Conservation (phyloP, 768 basidiomycete genomes). For the Mycena vulgaris region DNA sequence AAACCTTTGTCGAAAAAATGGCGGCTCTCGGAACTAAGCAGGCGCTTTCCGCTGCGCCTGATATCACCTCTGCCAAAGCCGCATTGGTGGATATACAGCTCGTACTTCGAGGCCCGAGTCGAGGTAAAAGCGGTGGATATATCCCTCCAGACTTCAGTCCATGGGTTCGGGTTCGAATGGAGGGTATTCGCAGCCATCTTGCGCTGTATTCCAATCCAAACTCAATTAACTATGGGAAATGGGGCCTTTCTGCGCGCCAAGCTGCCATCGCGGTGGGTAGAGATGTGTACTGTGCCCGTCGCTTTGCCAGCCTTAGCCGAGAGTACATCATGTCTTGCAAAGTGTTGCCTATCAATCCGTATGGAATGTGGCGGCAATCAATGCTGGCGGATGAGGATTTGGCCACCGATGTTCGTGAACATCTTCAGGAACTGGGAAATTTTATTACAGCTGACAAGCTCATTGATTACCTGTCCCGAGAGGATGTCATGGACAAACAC, state of each 20-base stretch:
- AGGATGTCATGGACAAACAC: too few relatives aligned
- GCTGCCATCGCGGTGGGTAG: too few relatives aligned
- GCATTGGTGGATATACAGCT: constrained; percentile 21
- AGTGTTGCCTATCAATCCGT: constrained; percentile 33
- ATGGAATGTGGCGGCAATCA: constrained; percentile 27
- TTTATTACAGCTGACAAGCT: constrained; percentile 43
- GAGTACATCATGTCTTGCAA: constrained; percentile 16
- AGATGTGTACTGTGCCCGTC: too few relatives aligned
- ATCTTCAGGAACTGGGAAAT: constrained; percentile 30
- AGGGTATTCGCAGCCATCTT: neutral
- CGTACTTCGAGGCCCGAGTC: constrained; percentile 20
- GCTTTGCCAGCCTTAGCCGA: constrained; percentile 15
- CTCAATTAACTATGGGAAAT: constrained; percentile 17
- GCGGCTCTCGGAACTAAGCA: constrained; percentile 18
- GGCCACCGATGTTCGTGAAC: constrained; percentile 29
- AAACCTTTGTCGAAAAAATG: too few relatives aligned
- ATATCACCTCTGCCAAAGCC: constrained; percentile 26
- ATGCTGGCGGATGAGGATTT: constrained; percentile 41
- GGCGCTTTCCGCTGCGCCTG: constrained; percentile 19
- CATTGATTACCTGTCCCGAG: constrained; percentile 33
- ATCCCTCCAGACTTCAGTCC: too few relatives aligned
- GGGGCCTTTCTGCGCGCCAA: too few relatives aligned
- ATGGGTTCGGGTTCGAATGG: neutral
- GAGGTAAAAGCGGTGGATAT: constrained; percentile 14
- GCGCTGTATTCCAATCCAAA: constrained; percentile 20